A percentile compares a stretch with the other conserved stretches of the same genome.
phyloP scores from a whole-genome alignment of 768 basidiomycete genomes.

The Lactarius akahatsu region DNA sequence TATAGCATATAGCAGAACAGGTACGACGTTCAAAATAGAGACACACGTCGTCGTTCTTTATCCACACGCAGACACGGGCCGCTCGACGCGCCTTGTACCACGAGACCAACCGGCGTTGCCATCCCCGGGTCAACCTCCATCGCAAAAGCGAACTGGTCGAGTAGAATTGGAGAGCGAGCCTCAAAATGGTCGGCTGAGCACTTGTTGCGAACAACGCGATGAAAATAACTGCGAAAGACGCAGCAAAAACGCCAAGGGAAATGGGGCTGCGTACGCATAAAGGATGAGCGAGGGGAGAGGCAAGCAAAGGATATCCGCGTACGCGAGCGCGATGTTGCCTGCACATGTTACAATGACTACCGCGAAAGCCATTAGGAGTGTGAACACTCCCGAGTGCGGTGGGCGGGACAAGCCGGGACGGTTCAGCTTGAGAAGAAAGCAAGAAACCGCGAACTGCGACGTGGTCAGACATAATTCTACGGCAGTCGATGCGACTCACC shows the following conservation, averaged over 20 bases:
- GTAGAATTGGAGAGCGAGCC: constrained; percentile 15
- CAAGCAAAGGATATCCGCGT: not conserved
- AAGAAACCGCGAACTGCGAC: constrained; percentile 26
- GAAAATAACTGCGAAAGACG: constrained; percentile 21
- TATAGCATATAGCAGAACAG: not conserved
- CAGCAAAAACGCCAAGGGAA: constrained; percentile 25
- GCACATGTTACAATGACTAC: constrained; percentile 23
- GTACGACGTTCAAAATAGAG: not conserved
- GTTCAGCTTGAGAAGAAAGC: constrained; percentile 27
- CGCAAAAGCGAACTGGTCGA: constrained; percentile 19
- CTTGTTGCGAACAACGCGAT: constrained; percentile 14
- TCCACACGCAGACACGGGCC: constrained; percentile 28
- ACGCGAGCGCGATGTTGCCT: constrained; percentile 28
- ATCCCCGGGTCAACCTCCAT: constrained; percentile 6
- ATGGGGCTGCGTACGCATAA: constrained; percentile 18
- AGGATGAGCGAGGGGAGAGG: not conserved
- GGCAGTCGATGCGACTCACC: constrained; percentile 12
- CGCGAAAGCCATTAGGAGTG: constrained; percentile 24
- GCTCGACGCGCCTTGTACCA: constrained; percentile 25
- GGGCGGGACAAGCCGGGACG: constrained; percentile 25
- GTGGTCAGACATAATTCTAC: not conserved
- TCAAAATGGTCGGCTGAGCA: constrained; percentile 22
- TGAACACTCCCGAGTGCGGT: constrained; percentile 21
- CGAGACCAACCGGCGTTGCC: constrained; percentile 16
- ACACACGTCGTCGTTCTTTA: constrained; percentile 29